A percentile compares a stretch with the other conserved stretches of the same genome.
Conservation (phyloP, 257 asterid genomes). For the Lycium barbarum region DNA sequence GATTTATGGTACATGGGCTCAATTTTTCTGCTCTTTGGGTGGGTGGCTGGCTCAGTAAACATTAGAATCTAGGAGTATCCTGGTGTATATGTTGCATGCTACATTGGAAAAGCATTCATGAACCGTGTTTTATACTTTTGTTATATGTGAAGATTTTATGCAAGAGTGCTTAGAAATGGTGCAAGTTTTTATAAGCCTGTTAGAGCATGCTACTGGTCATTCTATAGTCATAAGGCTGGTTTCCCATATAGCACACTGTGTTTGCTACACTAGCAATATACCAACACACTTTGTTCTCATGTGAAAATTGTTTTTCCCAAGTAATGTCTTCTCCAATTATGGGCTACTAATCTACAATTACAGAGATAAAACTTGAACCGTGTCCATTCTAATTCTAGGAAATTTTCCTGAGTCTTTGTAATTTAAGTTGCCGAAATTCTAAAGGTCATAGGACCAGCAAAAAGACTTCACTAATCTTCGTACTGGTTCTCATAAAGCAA, state of each 20-base stretch:
- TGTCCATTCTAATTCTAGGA: no score
- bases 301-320: not conserved
- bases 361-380: no score
- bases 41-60: not conserved
- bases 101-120: no score
- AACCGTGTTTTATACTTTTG: not conserved
- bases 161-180: not conserved
- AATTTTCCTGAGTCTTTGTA: no score
- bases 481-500: no score
- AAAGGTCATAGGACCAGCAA: slow-evolving; percentile 45
- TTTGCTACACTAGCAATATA: not conserved
- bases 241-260: not conserved
- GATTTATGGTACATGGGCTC: no score
- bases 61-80: not conserved
- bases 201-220: not conserved
- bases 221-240: no score
- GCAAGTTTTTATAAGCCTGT: not conserved
- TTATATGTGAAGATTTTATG: not conserved
- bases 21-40: not conserved
- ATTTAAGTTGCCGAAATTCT: no score
- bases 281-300: not conserved
- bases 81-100: not conserved
- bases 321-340: not conserved
- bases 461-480: slow-evolving; percentile 46
- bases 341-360: not conserved